A percentile compares a stretch with the other conserved stretches of the same genome.
phyloP scores from a whole-genome alignment of 331 rosid species.

The Phaseolus coccineus region DNA sequence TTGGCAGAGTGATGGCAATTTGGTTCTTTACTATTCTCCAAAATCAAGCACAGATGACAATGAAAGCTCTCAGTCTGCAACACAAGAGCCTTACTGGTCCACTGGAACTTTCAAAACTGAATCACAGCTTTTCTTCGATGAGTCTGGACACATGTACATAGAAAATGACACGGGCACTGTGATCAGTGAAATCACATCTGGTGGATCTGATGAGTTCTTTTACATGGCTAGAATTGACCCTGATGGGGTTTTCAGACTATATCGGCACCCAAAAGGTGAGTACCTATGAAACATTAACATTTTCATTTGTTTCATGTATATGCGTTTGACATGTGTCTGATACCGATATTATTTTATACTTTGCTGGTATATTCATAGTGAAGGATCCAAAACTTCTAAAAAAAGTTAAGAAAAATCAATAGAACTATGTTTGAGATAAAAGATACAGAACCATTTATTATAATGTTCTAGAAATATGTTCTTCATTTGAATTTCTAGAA shows the following conservation, averaged over 20 bases:
- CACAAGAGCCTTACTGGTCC: neutral
- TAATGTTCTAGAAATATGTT: neutral
- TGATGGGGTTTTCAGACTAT: slow-evolving; percentile 28
- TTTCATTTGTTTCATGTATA: neutral
- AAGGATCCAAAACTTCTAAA: neutral
- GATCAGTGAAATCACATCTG: neutral
- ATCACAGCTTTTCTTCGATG: slow-evolving; percentile 3
- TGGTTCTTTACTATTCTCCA: slow-evolving; percentile 21
- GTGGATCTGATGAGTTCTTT: neutral
- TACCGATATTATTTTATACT: neutral
- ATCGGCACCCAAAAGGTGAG: neutral
- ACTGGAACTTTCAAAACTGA: neutral
- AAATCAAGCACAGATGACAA: neutral
- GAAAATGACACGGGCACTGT: neutral
- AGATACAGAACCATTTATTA: neutral
- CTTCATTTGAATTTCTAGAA: neutral
- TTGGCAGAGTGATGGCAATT: slow-evolving; percentile 19
- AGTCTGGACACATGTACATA: slow-evolving; percentile 23
- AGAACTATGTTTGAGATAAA: neutral
- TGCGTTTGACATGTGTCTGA: neutral
- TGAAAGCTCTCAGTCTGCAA: neutral
- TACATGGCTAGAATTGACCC: slow-evolving; percentile 41
- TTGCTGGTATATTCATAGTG: too few species aligned
- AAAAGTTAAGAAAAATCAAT: neutral
- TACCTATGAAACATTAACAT: neutral